Evolutionary conservation across 805 yeast genomes (phyloP), one percentile per base, ranked within the genome.

Genomic region (Saccharomycopsis sp.): DNA sequence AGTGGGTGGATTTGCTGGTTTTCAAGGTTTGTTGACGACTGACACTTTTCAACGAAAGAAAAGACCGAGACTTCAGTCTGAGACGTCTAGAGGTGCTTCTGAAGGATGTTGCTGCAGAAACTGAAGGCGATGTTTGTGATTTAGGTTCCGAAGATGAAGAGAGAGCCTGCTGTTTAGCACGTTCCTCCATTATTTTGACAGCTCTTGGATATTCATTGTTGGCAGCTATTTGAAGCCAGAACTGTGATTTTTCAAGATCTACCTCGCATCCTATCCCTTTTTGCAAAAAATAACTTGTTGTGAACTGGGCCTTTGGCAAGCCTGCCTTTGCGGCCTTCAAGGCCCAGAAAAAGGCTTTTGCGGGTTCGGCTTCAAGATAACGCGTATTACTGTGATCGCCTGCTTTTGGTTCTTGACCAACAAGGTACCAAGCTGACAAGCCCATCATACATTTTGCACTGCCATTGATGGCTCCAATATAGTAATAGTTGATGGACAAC

Each of bases 311-410:
- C 69, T 89, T 89, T 3, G 89, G 79, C 40, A 79, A 75, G n/a
- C 89, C 89, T 48, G 82, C 73, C 50, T 79, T 75, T 0, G 97
- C 97, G 0, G 98, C 92, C 61, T 87, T 77, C 56, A 80, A 73
- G 0, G 97, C 97, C 98, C 98, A 94, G 66, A 89, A 92, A 68
- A 85, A 92, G 1, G 97, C 94, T 70, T 91, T 97, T 54, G 73
- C 79, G 56, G 85, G 87, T 69, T 91, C 91, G 61, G 81, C 80
- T 7, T 83, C 85, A 64, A 92, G 76, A 50, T 80, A 80, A 5
- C 48, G 48, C 7, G 16, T 12, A 20, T 44, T 44, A n/a, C 16
- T 44, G 48, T 44, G 20, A 44, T 44, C 16, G 18, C n/a, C 44
- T 37, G 18, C 5, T 4, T 44, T 18, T 44, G 92, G 91, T 34